Evolutionary conservation across 257 asterid species (phyloP).

Genomic region (Dorcoceras hygrometricum): DNA sequence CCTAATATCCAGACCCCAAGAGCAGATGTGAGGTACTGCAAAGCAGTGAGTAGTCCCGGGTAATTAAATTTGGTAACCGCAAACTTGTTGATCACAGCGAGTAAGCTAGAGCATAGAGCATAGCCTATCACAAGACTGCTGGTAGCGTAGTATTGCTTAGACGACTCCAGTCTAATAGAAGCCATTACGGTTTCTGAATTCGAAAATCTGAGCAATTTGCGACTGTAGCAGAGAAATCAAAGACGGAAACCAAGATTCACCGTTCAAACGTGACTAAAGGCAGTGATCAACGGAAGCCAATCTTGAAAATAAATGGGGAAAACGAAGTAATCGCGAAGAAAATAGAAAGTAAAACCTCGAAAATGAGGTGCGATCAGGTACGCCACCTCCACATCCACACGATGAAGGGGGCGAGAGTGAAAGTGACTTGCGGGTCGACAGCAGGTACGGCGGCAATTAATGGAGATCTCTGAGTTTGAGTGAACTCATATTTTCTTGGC

Average conservation of each 20-base stretch:
- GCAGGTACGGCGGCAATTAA: not conserved
- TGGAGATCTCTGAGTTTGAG: not conserved
- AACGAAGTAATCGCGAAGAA: not conserved
- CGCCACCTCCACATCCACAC: too few species aligned
- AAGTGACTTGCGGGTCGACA: not conserved
- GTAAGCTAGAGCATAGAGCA: conserved; percentile 91
- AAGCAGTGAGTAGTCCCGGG: conserved; percentile 89
- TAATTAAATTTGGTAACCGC: conserved; percentile 86
- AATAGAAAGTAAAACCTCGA: not conserved
- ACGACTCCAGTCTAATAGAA: conserved; percentile 41
- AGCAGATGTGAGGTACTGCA: conserved; percentile 85
- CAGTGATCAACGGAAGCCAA: too few species aligned
- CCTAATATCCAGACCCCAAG: conserved; percentile 85
- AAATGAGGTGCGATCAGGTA: not conserved
- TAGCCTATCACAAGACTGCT: conserved; percentile 87
- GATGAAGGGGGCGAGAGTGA: not conserved
- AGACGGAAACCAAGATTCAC: not conserved
- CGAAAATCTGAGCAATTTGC: conserved; percentile 1
- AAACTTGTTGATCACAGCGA: conserved; percentile 86
- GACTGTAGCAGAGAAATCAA: not conserved
- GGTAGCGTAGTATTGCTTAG: conserved; percentile 68
- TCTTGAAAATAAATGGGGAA: not conserved
- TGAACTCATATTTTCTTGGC: too few species aligned
- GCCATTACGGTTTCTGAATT: conserved; percentile 36
- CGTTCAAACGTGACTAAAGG: not conserved